phyloP scores from a whole-genome alignment of 176 grass and related monocot species.

The Musa troglodytarum region DNA sequence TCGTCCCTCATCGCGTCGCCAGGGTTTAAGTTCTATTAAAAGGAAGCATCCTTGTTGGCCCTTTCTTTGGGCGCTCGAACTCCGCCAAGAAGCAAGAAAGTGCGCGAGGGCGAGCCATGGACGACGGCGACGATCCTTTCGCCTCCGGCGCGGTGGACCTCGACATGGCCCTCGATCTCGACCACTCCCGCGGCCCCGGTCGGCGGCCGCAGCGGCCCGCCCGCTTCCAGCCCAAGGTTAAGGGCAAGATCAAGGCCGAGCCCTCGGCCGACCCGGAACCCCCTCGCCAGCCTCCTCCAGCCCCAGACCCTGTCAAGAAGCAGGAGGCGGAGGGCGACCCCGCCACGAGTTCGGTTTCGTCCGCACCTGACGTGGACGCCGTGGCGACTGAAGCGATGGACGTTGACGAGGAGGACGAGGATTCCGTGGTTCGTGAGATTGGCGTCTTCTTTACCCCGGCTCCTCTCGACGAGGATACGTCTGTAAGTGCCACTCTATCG shows the following conservation, averaged over 20 bases:
- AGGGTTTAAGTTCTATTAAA: too few species aligned
- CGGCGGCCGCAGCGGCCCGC: not conserved
- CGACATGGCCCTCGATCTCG: conserved; percentile 6
- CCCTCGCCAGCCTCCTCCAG: not conserved
- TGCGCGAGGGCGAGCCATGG: conserved; percentile 1
- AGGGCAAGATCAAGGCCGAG: conserved; percentile 27
- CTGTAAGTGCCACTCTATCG: conserved; percentile 22
- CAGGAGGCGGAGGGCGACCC: not conserved
- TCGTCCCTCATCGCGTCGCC: too few species aligned
- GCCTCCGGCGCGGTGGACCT: not conserved
- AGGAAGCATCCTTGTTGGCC: too few species aligned
- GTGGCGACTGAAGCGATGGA: not conserved
- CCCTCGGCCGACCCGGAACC: not conserved
- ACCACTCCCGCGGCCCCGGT: conserved; percentile 8
- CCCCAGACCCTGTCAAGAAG: conserved; percentile 10
- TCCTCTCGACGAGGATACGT: conserved; percentile 50
- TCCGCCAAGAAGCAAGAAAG: too few species aligned
- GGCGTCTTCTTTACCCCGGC: conserved; percentile 56
- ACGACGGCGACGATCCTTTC: conserved; percentile 32
- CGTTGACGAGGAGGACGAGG: conserved; percentile 24
- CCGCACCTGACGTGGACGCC: conserved; percentile 19
- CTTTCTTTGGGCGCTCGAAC: too few species aligned
- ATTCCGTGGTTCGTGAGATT: conserved; percentile 74
- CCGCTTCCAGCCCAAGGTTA: conserved; percentile 54
- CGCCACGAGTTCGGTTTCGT: not conserved